Evolutionary conservation across 306 rosid genomes (phyloP).

Genomic region (Gastrolobium bilobum): DNA sequence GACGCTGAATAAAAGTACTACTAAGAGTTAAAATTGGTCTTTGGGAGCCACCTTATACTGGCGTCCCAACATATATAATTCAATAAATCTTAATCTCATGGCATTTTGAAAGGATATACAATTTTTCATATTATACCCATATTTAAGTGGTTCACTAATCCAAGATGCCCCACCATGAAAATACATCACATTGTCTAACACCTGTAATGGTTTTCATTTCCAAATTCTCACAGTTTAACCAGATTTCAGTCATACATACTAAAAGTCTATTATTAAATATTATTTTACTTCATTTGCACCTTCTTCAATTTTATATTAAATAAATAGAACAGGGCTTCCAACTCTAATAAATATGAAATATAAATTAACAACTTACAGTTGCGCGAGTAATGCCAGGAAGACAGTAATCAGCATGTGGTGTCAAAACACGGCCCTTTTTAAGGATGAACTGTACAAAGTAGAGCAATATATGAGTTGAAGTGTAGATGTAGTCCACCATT

Average conservation of each 20-base stretch:
- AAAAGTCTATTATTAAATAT: neutral
- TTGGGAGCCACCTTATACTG: neutral
- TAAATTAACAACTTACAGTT: slow-evolving; percentile 62
- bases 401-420: slow-evolving; percentile 92
- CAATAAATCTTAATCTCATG: neutral
- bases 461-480: slow-evolving; percentile 28
- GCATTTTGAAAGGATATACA: neutral
- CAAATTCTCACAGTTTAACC: slow-evolving; percentile 5
- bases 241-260: neutral
- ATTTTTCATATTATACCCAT: slow-evolving; percentile 8
- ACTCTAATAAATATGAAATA: neutral
- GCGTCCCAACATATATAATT: neutral
- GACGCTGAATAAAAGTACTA: neutral
- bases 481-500: slow-evolving; percentile 28
- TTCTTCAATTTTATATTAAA: neutral
- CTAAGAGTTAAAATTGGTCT: neutral
- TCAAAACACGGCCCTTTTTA: slow-evolving; percentile 76
- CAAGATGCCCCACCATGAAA: neutral
- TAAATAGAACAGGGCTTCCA: slow-evolving; percentile 17
- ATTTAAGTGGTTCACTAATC: slow-evolving; percentile 18
- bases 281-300: slow-evolving; percentile 10
- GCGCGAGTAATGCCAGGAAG: slow-evolving; percentile 92
- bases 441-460: slow-evolving; percentile 72
- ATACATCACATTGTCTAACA: neutral
- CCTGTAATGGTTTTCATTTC: neutral